Conservation (phyloP, 176 grass and related monocot species). For the Phyllostachys edulis region DNA sequence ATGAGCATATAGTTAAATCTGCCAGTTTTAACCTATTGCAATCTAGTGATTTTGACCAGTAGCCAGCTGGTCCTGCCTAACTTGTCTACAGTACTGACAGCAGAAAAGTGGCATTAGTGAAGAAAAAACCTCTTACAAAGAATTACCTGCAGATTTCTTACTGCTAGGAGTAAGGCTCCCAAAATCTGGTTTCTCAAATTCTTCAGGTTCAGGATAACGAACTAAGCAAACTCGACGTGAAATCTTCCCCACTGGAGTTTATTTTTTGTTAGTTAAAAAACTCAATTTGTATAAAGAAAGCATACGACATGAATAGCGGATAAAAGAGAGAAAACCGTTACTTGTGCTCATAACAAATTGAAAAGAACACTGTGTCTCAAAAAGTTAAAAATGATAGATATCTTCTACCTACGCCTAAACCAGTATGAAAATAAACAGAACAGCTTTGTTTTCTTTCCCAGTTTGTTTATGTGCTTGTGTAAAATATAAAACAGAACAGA, state of each 20-base stretch:
- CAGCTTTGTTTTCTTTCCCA: not conserved
- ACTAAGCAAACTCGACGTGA: conserved; percentile 62
- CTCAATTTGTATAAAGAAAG: conserved; percentile 23
- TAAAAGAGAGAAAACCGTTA: not conserved
- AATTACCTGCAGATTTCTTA: conserved; percentile 64
- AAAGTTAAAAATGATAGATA: not conserved
- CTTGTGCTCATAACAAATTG: not conserved
- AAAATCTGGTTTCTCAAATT: conserved; percentile 54
- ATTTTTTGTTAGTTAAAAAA: conserved; percentile 24
- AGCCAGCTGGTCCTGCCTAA: not conserved
- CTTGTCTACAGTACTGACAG: not conserved
- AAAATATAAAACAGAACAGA: conserved; percentile 2
- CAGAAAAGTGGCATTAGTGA: not conserved
- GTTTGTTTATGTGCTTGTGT: not conserved
- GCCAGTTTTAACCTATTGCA: not conserved
- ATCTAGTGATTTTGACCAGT: not conserved
- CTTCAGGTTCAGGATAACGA: conserved; percentile 62
- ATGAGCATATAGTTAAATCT: not conserved
- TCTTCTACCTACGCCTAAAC: not conserved
- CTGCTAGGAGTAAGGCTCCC: conserved; percentile 37
- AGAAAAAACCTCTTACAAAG: not conserved
- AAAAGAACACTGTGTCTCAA: not conserved
- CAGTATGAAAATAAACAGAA: not conserved
- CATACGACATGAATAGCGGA: not conserved
- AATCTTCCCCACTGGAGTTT: conserved; percentile 72